Conservation (phyloP, 768 basidiomycete genomes). For the Clavaria fumosa region DNA sequence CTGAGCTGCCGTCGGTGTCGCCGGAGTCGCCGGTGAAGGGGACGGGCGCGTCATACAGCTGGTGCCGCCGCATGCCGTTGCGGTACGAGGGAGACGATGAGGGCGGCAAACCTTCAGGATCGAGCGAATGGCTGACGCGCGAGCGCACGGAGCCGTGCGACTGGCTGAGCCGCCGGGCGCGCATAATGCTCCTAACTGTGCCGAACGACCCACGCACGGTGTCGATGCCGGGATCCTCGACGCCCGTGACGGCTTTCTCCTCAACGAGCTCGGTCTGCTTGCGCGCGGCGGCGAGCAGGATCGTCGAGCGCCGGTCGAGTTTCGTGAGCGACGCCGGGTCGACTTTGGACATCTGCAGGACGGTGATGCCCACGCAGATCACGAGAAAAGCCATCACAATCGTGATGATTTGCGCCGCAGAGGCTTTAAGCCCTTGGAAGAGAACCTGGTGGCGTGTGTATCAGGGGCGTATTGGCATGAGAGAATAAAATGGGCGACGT, state of each 20-base stretch:
- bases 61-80: conserved; percentile 54
- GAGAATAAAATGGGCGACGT: no score
- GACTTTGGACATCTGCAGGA: conserved; percentile 91
- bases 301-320: conserved; percentile 81
- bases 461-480: no score
- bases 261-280: conserved; percentile 49
- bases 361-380: conserved; percentile 83
- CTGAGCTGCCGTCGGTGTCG: no score
- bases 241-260: conserved; percentile 47
- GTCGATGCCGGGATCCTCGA: conserved; percentile 90
- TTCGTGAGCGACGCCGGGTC: conserved; percentile 67
- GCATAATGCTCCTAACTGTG: conserved; percentile 80
- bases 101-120: conserved; percentile 8
- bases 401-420: conserved; percentile 68
- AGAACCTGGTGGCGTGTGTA: conserved; percentile 47
- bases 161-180: conserved; percentile 42
- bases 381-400: conserved; percentile 85
- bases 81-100: conserved; percentile 17
- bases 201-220: conserved; percentile 85
- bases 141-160: conserved; percentile 22
- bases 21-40: conserved; percentile 34
- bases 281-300: conserved; percentile 78
- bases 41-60: conserved; percentile 82
- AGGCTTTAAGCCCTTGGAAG: conserved; percentile 77
- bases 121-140: conserved; percentile 23